Evolutionary conservation across 2,329 filamentous ascomycete genomes (phyloP).

Genomic region (Intubia oerlemansii): DNA sequence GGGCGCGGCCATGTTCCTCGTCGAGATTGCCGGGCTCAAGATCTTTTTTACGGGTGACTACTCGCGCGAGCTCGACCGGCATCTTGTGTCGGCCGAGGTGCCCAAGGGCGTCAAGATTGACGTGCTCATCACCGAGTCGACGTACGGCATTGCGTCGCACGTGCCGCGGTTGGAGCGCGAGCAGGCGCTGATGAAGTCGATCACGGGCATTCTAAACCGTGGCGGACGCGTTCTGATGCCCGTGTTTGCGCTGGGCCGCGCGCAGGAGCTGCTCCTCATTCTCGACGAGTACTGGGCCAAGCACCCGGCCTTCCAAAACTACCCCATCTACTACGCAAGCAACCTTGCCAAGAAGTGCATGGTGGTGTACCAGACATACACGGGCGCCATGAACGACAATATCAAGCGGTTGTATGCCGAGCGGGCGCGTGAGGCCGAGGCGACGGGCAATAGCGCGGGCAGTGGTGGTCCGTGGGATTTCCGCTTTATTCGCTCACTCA

Average conservation of each 20-base stretch:
- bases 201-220: slow-evolving; percentile 75
- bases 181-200: slow-evolving; percentile 83
- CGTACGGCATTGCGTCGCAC: slow-evolving; percentile 88
- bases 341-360: slow-evolving; percentile 93
- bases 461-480: slow-evolving; percentile 94
- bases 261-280: slow-evolving; percentile 84
- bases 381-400: slow-evolving; percentile 97
- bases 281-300: slow-evolving; percentile 93
- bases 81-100: slow-evolving; percentile 84
- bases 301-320: slow-evolving; percentile 70
- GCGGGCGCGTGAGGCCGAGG: slow-evolving; percentile 77
- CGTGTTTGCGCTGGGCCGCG: slow-evolving; percentile 82
- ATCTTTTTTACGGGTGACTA: slow-evolving; percentile 98
- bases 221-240: slow-evolving; percentile 87
- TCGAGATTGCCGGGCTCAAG: slow-evolving; percentile 91
- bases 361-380: slow-evolving; percentile 96
- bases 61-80: slow-evolving; percentile 82
- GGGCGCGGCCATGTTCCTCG: slow-evolving; percentile 92
- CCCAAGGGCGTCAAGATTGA: slow-evolving; percentile 81
- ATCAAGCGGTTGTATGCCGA: slow-evolving; percentile 91
- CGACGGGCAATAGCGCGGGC: slow-evolving; percentile 48
- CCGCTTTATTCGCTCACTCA: slow-evolving; percentile 76
- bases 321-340: slow-evolving; percentile 93
- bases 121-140: slow-evolving; percentile 92
- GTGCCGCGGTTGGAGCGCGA: slow-evolving; percentile 81